These are phyloP conservation scores for Fusarium sp. DNA, from an alignment of 2,329 filamentous ascomycete genomes.

Conservation along the genomic window DNA sequence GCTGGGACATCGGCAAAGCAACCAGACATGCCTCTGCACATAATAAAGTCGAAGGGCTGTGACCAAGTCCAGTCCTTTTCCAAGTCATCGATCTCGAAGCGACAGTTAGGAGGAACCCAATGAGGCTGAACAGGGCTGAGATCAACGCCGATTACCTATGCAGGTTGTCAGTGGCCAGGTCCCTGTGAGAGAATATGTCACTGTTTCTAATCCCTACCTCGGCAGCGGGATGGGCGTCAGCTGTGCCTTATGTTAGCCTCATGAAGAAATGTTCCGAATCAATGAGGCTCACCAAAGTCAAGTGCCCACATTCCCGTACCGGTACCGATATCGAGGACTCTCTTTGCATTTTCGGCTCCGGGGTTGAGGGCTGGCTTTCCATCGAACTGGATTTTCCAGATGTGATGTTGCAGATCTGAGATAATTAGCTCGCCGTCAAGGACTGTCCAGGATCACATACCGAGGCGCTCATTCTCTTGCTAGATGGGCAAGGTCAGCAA, in stretches of 20 bases:
- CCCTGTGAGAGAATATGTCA: neutral
- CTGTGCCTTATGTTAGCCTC: neutral
- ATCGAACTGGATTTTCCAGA: conserved; percentile 27
- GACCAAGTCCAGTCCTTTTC: conserved; percentile 43
- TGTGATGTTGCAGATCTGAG: conserved; percentile 28
- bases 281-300: conserved; percentile 32
- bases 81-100: conserved; percentile 41
- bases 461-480: conserved; percentile 33
- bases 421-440: neutral
- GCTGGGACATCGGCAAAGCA: conserved; percentile 32
- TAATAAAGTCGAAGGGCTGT: conserved; percentile 41
- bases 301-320: conserved; percentile 45
- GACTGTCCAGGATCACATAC: conserved; percentile 2
- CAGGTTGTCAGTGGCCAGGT: neutral
- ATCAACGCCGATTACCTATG: conserved; percentile 34
- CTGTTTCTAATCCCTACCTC: conserved; percentile 1
- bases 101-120: conserved; percentile 38
- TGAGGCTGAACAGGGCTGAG: conserved; percentile 36
- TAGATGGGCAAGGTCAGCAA: neutral
- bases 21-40: conserved; percentile 35
- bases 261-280: neutral
- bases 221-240: conserved; percentile 27
- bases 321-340: conserved; percentile 43
- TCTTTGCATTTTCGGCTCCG: conserved; percentile 25
- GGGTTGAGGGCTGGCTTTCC: conserved; percentile 25